phyloP scores from a whole-genome alignment of 148 eudicot genomes.

The Camellia granthamiana region DNA sequence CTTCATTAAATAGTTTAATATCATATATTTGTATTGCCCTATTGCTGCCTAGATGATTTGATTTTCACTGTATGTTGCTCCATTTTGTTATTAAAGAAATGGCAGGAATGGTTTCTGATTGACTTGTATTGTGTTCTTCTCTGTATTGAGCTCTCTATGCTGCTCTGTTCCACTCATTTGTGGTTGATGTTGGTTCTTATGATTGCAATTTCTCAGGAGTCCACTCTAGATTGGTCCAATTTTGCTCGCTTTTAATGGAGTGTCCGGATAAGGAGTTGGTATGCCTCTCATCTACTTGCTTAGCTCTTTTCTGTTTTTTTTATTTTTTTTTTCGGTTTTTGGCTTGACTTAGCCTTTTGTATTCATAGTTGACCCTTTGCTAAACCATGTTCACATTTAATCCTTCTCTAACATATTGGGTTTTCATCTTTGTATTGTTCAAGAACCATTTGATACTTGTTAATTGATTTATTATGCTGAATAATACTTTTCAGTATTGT shows the following conservation, averaged over 20 bases:
- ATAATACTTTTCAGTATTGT: neutral
- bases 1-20: neutral
- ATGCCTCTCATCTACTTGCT: constrained; percentile 6
- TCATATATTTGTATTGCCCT: neutral
- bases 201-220: constrained; percentile 5
- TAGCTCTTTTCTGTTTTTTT: neutral
- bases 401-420: neutral
- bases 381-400: neutral
- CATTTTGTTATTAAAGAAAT: neutral
- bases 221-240: neutral
- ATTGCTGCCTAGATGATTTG: neutral
- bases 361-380: neutral
- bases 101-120: neutral
- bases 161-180: neutral
- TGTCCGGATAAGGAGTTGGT: neutral
- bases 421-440: neutral
- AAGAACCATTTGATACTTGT: neutral
- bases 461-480: neutral
- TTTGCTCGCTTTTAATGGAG: constrained; percentile 2
- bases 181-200: constrained; percentile 1
- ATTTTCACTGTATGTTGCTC: neutral
- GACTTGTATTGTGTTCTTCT: constrained; percentile 5
- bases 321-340: too few species aligned
- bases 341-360: neutral
- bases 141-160: neutral